phyloP scores from a whole-genome alignment of 805 yeast species.

The Cyberlindnera xishuangbannaensis region DNA sequence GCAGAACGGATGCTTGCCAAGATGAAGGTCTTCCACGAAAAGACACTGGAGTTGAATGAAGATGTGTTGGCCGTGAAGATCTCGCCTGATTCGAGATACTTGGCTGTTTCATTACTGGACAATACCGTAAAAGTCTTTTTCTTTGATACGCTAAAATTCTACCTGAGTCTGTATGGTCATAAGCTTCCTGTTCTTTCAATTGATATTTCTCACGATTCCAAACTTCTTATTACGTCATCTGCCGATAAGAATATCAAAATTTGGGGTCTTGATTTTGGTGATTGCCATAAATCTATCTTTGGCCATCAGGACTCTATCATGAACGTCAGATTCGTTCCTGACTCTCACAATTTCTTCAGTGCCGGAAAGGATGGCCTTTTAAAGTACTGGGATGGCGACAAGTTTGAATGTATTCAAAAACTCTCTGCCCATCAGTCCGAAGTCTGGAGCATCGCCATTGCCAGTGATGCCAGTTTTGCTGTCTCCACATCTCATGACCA shows the following conservation, averaged over 20 bases:
- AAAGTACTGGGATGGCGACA: conserved; percentile 98
- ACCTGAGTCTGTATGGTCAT: conserved; percentile 88
- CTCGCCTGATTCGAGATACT: conserved; percentile 69
- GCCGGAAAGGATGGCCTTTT: conserved; percentile 84
- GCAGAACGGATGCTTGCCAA: conserved; percentile 42
- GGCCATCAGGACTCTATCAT: conserved; percentile 96
- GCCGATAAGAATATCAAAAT: conserved; percentile 97
- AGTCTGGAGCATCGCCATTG: conserved; percentile 87
- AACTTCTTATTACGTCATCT: conserved; percentile 83
- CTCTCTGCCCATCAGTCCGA: conserved; percentile 84
- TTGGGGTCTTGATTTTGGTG: conserved; percentile 99
- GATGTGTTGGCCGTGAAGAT: conserved; percentile 76
- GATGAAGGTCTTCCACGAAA: conserved; percentile 63
- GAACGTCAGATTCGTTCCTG: conserved; percentile 79
- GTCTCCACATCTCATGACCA: conserved; percentile 90
- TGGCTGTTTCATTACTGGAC: conserved; percentile 84
- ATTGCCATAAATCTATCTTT: conserved; percentile 93
- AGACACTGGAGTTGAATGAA: conserved; percentile 80
- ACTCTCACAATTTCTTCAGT: conserved; percentile 84
- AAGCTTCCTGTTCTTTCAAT: conserved; percentile 90
- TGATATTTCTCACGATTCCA: conserved; percentile 86
- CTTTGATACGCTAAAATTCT: conserved; percentile 81
- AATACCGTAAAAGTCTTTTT: conserved; percentile 95
- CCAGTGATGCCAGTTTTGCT: conserved; percentile 63
- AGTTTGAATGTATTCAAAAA: conserved; percentile 89